phyloP scores from a whole-genome alignment of 495 filamentous ascomycete genomes.

The Penicillium salamii region DNA sequence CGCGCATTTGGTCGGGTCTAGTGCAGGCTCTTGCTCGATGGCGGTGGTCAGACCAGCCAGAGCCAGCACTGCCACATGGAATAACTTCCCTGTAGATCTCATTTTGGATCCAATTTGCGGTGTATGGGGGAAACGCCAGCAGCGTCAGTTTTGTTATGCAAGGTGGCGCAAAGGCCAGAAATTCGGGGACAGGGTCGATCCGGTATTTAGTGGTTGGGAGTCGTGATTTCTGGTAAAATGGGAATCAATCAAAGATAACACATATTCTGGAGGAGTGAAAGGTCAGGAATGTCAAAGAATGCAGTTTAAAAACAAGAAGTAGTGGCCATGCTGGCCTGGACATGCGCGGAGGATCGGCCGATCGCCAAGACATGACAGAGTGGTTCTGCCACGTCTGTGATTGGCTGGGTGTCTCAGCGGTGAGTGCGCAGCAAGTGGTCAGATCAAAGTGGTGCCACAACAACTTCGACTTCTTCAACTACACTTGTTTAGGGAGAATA shows the following conservation, averaged over 20 bases:
- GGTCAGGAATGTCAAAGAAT: background rate
- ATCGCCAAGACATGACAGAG: slow-evolving; percentile 15
- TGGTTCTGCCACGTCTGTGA: background rate
- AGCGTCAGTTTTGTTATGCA: slow-evolving; percentile 7
- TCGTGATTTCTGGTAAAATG: background rate
- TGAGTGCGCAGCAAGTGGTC: background rate
- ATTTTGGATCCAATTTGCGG: slow-evolving; percentile 38
- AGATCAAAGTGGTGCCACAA: no score
- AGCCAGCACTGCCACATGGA: slow-evolving; percentile 75
- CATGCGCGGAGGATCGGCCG: slow-evolving; percentile 12
- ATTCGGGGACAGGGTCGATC: background rate
- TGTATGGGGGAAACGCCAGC: background rate
- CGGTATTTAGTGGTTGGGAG: background rate
- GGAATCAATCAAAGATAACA: background rate
- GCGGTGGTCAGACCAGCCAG: slow-evolving; percentile 56
- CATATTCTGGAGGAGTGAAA: background rate
- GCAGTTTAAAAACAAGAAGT: slow-evolving; percentile 3
- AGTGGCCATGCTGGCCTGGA: slow-evolving; percentile 23
- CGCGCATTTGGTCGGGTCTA: slow-evolving; percentile 57
- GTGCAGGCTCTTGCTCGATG: slow-evolving; percentile 32
- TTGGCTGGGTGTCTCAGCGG: background rate
- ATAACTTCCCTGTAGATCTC: slow-evolving; percentile 64
- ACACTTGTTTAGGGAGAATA: no score
- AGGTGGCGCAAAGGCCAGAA: slow-evolving; percentile 15
- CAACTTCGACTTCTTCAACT: no score